Percentiles rank a stretch among this genome's conserved stretches.
These are phyloP conservation scores for Medicago truncatula DNA, from an alignment of 306 rosid genomes.

Conservation along the genomic window MtrunA17r5.0-ANR NC_053044.1:39661001-39661500, in stretches of 20 bases:
- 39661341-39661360: slow-evolving; percentile 7
- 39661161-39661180: slow-evolving; percentile 99
- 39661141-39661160: slow-evolving; percentile 79
- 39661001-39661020: slow-evolving; percentile 22
- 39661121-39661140: slow-evolving; percentile 75
- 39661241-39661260: background rate
- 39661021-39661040: slow-evolving; percentile 49
- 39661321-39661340: slow-evolving; percentile 22
- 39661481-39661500: slow-evolving; percentile 6
- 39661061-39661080: slow-evolving; percentile 53
- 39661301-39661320: slow-evolving; percentile 11
- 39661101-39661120: slow-evolving; percentile 91
- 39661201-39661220: slow-evolving; percentile 95
- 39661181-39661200: slow-evolving; percentile 89
- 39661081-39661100: slow-evolving; percentile 82
- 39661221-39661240: slow-evolving; percentile 27
- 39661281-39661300: slow-evolving; percentile 10
- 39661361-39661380: slow-evolving; percentile 16
- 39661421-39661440: slow-evolving; percentile 9
- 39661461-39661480: slow-evolving; percentile 22
- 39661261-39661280: slow-evolving; percentile 16
- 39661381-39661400: slow-evolving; percentile 8
- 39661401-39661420: slow-evolving; percentile 2
- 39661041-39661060: slow-evolving; percentile 45
- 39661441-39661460: slow-evolving; percentile 4